Evolutionary conservation across 2,329 filamentous ascomycete species (phyloP), one percentile per base, ranked within the genome.

Genomic region (Trichocomaceae sp.): DNA sequence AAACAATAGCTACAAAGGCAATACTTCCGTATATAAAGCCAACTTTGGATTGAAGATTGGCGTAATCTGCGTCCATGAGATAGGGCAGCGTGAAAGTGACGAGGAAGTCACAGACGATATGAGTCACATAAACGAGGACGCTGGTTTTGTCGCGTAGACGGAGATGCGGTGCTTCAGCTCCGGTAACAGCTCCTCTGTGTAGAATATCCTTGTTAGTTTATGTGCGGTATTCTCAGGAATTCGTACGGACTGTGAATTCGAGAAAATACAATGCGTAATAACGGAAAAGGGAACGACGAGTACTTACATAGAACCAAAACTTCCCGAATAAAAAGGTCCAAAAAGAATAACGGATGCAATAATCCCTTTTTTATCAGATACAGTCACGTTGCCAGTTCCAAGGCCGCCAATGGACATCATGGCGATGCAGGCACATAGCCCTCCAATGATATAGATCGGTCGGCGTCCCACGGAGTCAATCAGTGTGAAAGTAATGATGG

Each of bases 71-170:
- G 29, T 81, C 81, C 35, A 86, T 79, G 72, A 88, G 83, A 78
- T 85, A 88, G 13, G 85, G 85, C 8, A 82, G 87, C 71, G 90
- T 87, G 69, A 89, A 79, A 56, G 83, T 79, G 61, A 83, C 82
- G 67, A 80, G 7, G 39, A 42, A 42, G 7, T 42, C 19, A 15
- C n/a, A 42, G 7, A 17, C 7, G 15, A 42, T 9, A 2, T 42
- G n/a, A 10, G 19, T 20, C 6, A 8, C 8, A n/a, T 17, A 42
- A 2, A 17, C 39, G 12, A 42, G 3, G 15, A 17, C 6, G 8
- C 7, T 8, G 39, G 8, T 42, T 17, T 46, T 54, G 47, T 59
- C 59, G 3, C 50, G 52, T 50, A 60, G 42, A 7, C 55, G 53
- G 10, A 59, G 49, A 13, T 57, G 52, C 3, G 61, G 60, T 2